Percentiles rank a stretch among this genome's conserved stretches.
Evolutionary conservation across 2,329 filamentous ascomycete genomes (phyloP).

Genomic region (Penicillium sp.): DNA sequence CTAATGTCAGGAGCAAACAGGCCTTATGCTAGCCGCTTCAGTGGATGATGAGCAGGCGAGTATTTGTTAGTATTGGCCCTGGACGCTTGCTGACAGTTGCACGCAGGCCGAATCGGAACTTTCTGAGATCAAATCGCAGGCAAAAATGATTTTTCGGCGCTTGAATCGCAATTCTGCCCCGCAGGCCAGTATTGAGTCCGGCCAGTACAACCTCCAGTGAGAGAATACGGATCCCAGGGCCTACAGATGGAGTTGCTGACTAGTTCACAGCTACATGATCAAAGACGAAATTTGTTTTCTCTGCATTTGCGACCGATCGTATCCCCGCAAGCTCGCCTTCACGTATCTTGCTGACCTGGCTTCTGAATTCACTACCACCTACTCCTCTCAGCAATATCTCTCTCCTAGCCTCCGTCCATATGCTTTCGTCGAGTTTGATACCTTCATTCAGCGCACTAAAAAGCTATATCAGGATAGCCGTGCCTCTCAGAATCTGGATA

Average conservation of each 20-base stretch:
- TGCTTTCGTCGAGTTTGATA: slow-evolving; percentile 97
- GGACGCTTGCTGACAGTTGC: slow-evolving; percentile 3
- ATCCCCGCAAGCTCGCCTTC: slow-evolving; percentile 97
- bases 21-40: slow-evolving; percentile 90
- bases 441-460: slow-evolving; percentile 89
- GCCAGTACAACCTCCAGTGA: slow-evolving; percentile 81
- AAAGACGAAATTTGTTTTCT: slow-evolving; percentile 81
- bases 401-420: slow-evolving; percentile 78
- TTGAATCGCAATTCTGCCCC: slow-evolving; percentile 84
- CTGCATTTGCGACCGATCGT: slow-evolving; percentile 87
- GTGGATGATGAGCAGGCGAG: slow-evolving; percentile 81
- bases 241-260: slow-evolving; percentile 5
- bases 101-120: slow-evolving; percentile 67
- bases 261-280: slow-evolving; percentile 71
- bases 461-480: slow-evolving; percentile 90
- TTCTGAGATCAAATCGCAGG: slow-evolving; percentile 82
- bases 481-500: slow-evolving; percentile 87
- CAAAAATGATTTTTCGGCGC: slow-evolving; percentile 84
- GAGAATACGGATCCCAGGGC: slow-evolving; percentile 27
- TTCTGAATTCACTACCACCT: slow-evolving; percentile 84
- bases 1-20: slow-evolving; percentile 49
- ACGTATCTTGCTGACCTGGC: slow-evolving; percentile 94
- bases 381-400: slow-evolving; percentile 70
- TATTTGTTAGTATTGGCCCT: background rate
- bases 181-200: slow-evolving; percentile 87